Conservation (phyloP, 2,329 filamentous ascomycete genomes). For the Eurotiales sp. region DNA sequence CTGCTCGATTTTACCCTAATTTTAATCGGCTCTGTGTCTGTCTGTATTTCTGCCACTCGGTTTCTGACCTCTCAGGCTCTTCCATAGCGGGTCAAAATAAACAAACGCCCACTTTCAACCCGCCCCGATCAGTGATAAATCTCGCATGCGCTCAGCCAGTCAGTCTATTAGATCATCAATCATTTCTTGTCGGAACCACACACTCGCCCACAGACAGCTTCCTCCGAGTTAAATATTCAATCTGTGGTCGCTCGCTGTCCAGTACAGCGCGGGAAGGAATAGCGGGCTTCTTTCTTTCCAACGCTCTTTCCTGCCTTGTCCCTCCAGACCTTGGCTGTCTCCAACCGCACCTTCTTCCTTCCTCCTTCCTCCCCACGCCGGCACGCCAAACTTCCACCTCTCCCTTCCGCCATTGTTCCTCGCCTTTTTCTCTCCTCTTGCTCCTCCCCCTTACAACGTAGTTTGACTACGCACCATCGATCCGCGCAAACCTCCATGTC, state of each 20-base stretch:
- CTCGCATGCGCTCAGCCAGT: too few relatives aligned
- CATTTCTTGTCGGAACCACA: constrained; percentile 16
- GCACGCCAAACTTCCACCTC: not conserved
- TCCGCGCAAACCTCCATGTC: not conserved
- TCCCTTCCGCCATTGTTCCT: constrained; percentile 9
- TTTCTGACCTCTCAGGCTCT: too few relatives aligned
- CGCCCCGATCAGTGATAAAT: not conserved
- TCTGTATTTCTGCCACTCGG: too few relatives aligned
- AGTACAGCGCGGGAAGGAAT: not conserved
- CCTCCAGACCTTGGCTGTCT: not conserved
- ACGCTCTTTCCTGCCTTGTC: not conserved
- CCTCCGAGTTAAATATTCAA: too few relatives aligned
- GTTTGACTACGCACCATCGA: not conserved
- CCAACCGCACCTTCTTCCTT: not conserved
- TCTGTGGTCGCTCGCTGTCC: too few relatives aligned
- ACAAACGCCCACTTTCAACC: constrained; percentile 19
- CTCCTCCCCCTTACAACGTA: not conserved
- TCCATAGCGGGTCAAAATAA: constrained; percentile 33
- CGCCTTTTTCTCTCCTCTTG: constrained; percentile 8
- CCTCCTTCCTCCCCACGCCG: constrained; percentile 21
- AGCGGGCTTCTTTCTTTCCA: not conserved
- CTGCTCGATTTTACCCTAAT: too few relatives aligned
- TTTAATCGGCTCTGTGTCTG: too few relatives aligned
- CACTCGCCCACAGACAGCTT: too few relatives aligned
- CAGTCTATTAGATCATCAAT: constrained; percentile 10